Conservation (phyloP, 805 yeast species). For the Torulaspora maleeae region DNA sequence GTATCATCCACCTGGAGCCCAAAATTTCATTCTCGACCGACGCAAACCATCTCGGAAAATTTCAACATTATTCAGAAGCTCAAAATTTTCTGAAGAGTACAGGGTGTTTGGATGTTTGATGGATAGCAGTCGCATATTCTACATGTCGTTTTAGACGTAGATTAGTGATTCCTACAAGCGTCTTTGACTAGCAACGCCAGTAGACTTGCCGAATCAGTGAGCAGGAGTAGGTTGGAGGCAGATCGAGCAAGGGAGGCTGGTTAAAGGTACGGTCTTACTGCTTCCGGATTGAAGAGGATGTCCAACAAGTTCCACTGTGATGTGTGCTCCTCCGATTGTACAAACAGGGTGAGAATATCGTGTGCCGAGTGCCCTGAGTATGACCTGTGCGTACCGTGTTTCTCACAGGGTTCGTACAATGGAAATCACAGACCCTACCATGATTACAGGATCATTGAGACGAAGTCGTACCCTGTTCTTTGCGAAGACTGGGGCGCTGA, state of each 20-base stretch:
- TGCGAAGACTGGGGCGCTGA: constrained; percentile 97
- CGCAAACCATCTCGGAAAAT: not conserved
- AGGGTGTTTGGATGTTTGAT: not conserved
- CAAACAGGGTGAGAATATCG: constrained; percentile 80
- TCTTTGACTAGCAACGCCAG: too few relatives aligned
- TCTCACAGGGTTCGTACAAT: constrained; percentile 73
- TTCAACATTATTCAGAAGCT: not conserved
- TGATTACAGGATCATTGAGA: constrained; percentile 86
- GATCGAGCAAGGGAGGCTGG: too few relatives aligned
- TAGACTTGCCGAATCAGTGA: too few relatives aligned
- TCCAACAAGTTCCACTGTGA: constrained; percentile 79
- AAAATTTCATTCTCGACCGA: not conserved
- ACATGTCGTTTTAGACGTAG: not conserved
- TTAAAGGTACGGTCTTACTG: too few relatives aligned
- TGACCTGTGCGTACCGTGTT: constrained; percentile 97
- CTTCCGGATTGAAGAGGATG: constrained; percentile 15
- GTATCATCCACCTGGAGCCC: not conserved
- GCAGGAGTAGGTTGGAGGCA: too few relatives aligned
- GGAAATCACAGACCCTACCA: constrained; percentile 93
- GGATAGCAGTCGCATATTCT: not conserved
- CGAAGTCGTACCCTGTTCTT: constrained; percentile 90
- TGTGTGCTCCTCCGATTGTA: constrained; percentile 93
- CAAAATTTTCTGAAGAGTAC: not conserved
- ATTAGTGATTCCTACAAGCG: too few relatives aligned
- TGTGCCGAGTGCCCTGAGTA: constrained; percentile 93